These are phyloP conservation scores for Fusarium torulosum DNA, from an alignment of 2,329 filamentous ascomycete genomes.

Conservation along the genomic window DNA sequence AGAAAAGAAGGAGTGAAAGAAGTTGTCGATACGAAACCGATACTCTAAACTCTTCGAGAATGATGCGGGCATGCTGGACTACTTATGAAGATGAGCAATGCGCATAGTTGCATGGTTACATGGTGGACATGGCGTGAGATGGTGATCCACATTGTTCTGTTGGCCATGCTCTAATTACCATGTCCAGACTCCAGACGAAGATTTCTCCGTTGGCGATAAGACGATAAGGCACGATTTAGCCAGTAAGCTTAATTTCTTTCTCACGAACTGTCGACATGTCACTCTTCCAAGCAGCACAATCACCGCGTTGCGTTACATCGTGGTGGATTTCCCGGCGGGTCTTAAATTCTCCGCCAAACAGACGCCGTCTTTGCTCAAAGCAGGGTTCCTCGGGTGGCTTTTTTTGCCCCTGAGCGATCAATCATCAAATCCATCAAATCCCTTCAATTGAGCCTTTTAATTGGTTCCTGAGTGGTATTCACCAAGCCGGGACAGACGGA, in stretches of 20 bases:
- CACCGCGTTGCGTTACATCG: constrained; percentile 22
- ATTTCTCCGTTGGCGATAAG: not conserved
- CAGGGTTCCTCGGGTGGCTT: not conserved
- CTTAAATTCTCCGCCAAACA: constrained; percentile 27
- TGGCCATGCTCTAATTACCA: not conserved
- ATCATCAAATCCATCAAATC: too few relatives aligned
- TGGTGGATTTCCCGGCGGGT: not conserved
- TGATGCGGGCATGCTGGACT: not conserved
- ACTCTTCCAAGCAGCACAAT: constrained; percentile 5
- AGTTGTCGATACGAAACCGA: constrained; percentile 27
- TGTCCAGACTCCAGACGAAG: not conserved
- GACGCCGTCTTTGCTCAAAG: not conserved
- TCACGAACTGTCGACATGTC: not conserved
- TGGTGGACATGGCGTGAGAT: constrained; percentile 6
- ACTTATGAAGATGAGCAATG: constrained; percentile 8
- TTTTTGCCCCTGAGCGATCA: not conserved
- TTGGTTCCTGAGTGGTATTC: too few relatives aligned
- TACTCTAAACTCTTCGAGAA: not conserved
- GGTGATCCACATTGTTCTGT: constrained; percentile 12
- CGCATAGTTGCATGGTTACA: not conserved
- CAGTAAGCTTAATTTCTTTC: constrained; percentile 7
- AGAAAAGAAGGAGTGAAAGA: not conserved
- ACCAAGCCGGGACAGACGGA: not conserved
- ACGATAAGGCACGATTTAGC: not conserved
- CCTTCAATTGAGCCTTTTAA: not conserved